Evolutionary conservation across 1,284 basidiomycete genomes (phyloP), one percentile per base, ranked within the genome.

Genomic region (Leccinum colubrinum): DNA sequence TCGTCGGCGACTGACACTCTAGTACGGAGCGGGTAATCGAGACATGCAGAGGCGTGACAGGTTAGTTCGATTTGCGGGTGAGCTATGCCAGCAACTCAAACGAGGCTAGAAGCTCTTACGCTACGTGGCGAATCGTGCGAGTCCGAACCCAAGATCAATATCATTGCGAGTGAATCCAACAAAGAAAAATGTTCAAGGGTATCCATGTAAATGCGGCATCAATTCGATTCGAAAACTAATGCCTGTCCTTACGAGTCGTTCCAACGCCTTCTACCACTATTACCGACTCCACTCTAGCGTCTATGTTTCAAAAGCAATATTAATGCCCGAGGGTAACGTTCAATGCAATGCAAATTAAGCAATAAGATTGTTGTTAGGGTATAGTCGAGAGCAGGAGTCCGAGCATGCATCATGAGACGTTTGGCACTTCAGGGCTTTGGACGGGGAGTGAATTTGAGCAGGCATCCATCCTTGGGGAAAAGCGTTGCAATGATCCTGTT

Each of bases 401-500:
- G 53, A 57, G 41, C 9, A 48, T 15, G 30, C 25, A 46, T 39
- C 8, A 30, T 27, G 15, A 11, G 7, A 35, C 15, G 9, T 11
- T 2, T 41, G 25, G 37, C n/a, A 12, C 7, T 30, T 73, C 54
- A 76, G 12, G 68, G 66, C 52, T 63, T 64, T 20, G 74, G 59
- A 41, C 86, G 83, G 41, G 90, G 86, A 2, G 80, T 80, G 69
- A 98, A 87, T 75, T 89, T 93, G 67, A 98, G 83, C 62, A 83
- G 79, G 69, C 94, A 93, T 55, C 93, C 94, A 73, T 99, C 97
- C 77, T 94, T 88, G 22, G 96, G 96, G 87, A 98, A 98, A 59
- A 98, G 81, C 33, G 92, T 94, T n/a, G 94, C 93, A 67, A 96
- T 95, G 66, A 95, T 93, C 62, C 89, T 91, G 64, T 60, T 60